Base-by-base conservation (phyloP, 148 eudicot genomes). In the Chenopodium formosanum region DNA sequence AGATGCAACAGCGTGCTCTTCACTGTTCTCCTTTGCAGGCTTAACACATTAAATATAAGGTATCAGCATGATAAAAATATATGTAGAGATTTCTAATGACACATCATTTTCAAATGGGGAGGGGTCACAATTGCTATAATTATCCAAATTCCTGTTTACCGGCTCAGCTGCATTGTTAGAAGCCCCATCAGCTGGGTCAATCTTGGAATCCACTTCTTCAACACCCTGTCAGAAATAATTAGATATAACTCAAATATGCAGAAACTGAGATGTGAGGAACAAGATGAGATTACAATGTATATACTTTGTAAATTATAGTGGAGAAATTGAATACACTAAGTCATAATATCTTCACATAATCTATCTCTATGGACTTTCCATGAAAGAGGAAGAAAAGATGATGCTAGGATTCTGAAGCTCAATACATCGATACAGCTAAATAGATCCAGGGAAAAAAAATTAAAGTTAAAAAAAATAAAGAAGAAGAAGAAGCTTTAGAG, bases 11-110 rank as follows among this genome's bases (percentile, higher is more conserved):
- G 83, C 79, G 32, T 81, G 82, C 19, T 80, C 90, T 85, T 88
- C 88, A 81, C 79, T 88, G 70, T 82, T 82, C 84, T 85, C 82
- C 77, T 73, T 82, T 84, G 79, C 74, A 74, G 74, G 85, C 90
- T 87, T 82, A 66, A 83, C n/a, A 78, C 58, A 71, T 17, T 25
- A 71, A 22, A 68, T 79, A 47, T 13, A 80, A 73, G 74, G 53
- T 69, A 32, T 68, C 79, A 86, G 71, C 12, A 75, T 66, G 13
- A 40, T 23, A 2, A 20, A 52, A 27, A 74, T 14, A 67, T 67
- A 12, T 12, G 2, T 27, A 67, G 70, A 2, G 34, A 67, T 67
- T 67, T 29, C 82, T 37, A 62, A 31, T 50, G 40, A 66, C 20
- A 16, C 32, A 67, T 40, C 46, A 46, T n/a, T 44, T 78, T 60